These are phyloP conservation scores for Voacanga thouarsii DNA, from an alignment of 257 asterid genomes.

Conservation along the genomic window DNA sequence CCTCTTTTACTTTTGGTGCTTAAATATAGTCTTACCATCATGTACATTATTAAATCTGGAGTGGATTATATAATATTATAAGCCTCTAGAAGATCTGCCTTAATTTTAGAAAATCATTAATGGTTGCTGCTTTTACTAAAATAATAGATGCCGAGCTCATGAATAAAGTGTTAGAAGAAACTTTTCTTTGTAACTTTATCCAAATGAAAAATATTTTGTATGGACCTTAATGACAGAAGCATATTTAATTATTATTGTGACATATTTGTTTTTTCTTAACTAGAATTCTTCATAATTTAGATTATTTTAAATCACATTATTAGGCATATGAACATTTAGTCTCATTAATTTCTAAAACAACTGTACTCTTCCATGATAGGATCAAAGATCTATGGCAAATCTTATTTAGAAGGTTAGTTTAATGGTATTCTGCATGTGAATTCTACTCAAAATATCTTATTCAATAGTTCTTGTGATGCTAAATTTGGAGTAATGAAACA, in stretches of 20 bases:
- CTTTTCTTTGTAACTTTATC: not conserved
- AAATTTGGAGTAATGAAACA: too few species aligned
- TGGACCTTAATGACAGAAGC: not conserved
- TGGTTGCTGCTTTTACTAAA: not conserved
- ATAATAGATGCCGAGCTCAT: not conserved
- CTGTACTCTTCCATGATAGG: too few species aligned
- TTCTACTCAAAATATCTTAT: too few species aligned
- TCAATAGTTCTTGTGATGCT: too few species aligned
- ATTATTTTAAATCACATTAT: too few species aligned
- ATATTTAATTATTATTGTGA: too few species aligned
- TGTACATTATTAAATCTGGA: not conserved
- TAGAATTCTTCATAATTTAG: too few species aligned
- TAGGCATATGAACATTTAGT: too few species aligned
- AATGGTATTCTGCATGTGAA: not conserved
- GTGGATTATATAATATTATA: not conserved
- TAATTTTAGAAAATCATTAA: not conserved
- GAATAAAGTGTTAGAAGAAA: not conserved
- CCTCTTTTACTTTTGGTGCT: not conserved
- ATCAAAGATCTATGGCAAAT: too few species aligned
- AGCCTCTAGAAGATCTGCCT: not conserved
- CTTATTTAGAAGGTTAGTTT: too few species aligned
- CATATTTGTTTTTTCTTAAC: too few species aligned
- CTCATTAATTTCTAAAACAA: too few species aligned
- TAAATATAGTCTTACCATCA: not conserved
- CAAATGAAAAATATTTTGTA: not conserved